Evolutionary conservation across 2,329 filamentous ascomycete genomes (phyloP).

Genomic region (Penicillium olsonii): DNA sequence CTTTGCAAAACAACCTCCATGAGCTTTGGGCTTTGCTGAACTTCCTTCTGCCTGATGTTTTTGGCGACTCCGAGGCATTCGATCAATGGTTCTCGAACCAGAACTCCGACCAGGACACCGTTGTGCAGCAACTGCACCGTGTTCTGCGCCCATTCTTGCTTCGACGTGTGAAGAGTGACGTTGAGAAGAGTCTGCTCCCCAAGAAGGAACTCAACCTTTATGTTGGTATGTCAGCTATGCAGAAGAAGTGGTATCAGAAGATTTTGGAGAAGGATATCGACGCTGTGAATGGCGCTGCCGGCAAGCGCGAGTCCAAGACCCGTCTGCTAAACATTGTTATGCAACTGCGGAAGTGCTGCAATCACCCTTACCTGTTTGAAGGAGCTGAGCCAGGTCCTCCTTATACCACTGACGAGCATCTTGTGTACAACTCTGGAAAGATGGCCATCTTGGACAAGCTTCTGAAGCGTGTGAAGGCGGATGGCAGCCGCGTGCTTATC

Average conservation of each 20-base stretch:
- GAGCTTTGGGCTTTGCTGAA: constrained; percentile 97
- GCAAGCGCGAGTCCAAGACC: constrained; percentile 97
- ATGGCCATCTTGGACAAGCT: constrained; percentile 97
- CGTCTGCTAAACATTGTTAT: constrained; percentile 97
- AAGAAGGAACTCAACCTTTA: constrained; percentile 98
- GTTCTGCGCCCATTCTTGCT: constrained; percentile 92
- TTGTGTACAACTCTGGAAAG: constrained; percentile 91
- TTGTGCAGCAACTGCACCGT: constrained; percentile 92
- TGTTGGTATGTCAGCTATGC: constrained; percentile 98
- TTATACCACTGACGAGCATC: constrained; percentile 96
- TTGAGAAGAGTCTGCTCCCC: constrained; percentile 94
- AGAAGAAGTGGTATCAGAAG: constrained; percentile 98
- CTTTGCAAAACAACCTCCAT: constrained; percentile 95
- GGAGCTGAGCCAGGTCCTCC: constrained; percentile 95
- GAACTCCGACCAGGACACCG: constrained; percentile 86
- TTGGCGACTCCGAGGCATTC: constrained; percentile 93
- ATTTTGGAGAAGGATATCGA: constrained; percentile 99
- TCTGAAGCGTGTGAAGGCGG: constrained; percentile 74
- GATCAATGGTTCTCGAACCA: constrained; percentile 97
- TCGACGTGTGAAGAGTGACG: constrained; percentile 93
- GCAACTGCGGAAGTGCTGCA: constrained; percentile 98
- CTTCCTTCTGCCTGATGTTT: constrained; percentile 96
- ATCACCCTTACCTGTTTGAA: constrained; percentile 97
- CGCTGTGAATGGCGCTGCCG: constrained; percentile 92
- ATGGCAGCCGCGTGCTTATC: constrained; percentile 94